These are phyloP conservation scores for Colletotrichum siamense DNA, from an alignment of 2,329 filamentous ascomycete genomes.

Conservation along the genomic window DNA sequence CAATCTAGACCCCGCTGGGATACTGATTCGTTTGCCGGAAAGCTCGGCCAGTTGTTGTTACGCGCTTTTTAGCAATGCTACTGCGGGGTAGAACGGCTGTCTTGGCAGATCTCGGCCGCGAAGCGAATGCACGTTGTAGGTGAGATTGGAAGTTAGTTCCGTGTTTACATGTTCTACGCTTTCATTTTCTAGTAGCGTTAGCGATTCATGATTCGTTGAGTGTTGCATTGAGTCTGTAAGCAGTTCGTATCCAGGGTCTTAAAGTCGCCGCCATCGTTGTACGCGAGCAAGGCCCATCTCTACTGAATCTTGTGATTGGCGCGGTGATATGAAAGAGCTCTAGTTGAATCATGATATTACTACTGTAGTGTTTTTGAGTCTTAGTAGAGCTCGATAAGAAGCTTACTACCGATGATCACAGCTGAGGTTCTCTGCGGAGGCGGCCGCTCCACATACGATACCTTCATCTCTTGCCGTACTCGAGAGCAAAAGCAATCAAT, in stretches of 20 bases:
- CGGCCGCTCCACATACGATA: background rate
- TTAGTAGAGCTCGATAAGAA: background rate
- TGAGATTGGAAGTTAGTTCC: background rate
- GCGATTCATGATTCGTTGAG: background rate
- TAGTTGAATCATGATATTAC: background rate
- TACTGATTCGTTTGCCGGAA: background rate
- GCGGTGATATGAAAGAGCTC: background rate
- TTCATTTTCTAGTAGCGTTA: background rate
- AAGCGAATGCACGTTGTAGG: background rate
- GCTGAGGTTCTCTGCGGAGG: background rate
- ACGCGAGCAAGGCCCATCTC: background rate
- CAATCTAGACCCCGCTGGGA: background rate
- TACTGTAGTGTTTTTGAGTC: rapidly evolving
- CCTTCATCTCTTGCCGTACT: background rate
- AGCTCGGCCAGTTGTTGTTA: background rate
- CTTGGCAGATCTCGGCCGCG: background rate
- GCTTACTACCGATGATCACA: background rate
- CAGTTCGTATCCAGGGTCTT: background rate
- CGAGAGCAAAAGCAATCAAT: background rate
- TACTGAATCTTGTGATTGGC: background rate
- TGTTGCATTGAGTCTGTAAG: background rate
- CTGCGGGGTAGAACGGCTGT: background rate
- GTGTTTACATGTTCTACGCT: background rate
- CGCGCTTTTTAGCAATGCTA: background rate
- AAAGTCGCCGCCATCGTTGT: background rate